These are phyloP conservation scores for Lactarius evosmus DNA, from an alignment of 768 basidiomycete species.

Conservation along the genomic window DNA sequence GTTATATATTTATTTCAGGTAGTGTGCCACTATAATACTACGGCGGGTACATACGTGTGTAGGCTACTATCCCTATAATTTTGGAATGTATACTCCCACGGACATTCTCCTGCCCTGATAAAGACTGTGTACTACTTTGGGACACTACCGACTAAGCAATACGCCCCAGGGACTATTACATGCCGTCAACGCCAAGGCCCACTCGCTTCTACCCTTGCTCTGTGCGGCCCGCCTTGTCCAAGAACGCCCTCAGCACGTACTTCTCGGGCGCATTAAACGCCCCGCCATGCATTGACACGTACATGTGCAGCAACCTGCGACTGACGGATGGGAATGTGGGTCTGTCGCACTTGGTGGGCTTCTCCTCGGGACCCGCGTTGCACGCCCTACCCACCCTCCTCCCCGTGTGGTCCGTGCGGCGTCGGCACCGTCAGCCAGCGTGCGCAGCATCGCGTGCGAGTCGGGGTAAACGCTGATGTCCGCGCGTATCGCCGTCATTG, in stretches of 20 bases:
- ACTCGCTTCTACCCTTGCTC: neutral
- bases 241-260: constrained; percentile 13
- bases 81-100: neutral
- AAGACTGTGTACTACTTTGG: neutral
- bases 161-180: neutral
- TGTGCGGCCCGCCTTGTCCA: constrained; percentile 1
- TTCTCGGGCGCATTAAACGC: constrained; percentile 23
- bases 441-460: constrained; percentile 62
- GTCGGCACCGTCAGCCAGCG: constrained; percentile 53
- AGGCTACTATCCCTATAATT: neutral
- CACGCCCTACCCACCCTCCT: constrained; percentile 50
- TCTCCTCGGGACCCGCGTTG: constrained; percentile 66
- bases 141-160: neutral
- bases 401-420: constrained; percentile 69
- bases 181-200: constrained; percentile 8
- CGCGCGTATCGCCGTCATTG: constrained; percentile 26
- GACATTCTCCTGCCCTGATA: neutral
- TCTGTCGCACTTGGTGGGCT: constrained; percentile 43
- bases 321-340: no score
- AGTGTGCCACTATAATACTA: no score
- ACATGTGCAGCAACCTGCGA: constrained; percentile 24
- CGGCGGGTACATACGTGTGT: no score
- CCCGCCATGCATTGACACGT: constrained; percentile 22
- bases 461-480: constrained; percentile 63
- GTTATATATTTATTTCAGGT: neutral